Conservation (phyloP, 2,329 filamentous ascomycete genomes). For the Penicillium carneum region DNA sequence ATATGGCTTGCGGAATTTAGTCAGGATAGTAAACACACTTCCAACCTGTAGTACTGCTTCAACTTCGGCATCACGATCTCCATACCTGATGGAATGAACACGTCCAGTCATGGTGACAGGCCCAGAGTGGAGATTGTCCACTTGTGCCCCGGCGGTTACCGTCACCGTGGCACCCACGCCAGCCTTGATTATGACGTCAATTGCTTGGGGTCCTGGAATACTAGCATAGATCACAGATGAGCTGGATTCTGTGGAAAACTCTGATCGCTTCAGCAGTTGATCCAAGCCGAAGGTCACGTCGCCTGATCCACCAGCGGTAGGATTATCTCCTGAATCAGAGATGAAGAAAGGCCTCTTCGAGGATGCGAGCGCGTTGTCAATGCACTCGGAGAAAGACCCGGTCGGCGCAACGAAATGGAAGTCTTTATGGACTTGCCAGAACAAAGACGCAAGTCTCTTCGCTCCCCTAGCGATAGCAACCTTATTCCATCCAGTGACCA, state of each 20-base stretch:
- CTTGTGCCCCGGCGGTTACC: conserved; percentile 60
- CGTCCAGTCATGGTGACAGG: conserved; percentile 61
- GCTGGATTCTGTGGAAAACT: conserved; percentile 52
- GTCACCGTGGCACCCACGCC: conserved; percentile 59
- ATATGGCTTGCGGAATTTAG: conserved; percentile 62
- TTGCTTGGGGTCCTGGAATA: conserved; percentile 57
- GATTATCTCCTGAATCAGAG: conserved; percentile 64
- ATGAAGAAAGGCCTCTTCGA: conserved; percentile 59
- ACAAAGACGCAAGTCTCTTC: conserved; percentile 55
- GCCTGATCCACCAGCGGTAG: conserved; percentile 62
- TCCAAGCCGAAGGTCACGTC: conserved; percentile 62
- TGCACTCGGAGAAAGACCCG: conserved; percentile 56
- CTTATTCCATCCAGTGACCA: conserved; percentile 61
- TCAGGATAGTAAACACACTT: conserved; percentile 61
- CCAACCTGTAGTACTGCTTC: conserved; percentile 62
- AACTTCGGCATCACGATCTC: conserved; percentile 57
- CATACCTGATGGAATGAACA: conserved; percentile 60
- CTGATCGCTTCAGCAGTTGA: conserved; percentile 55
- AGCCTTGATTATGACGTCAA: conserved; percentile 53
- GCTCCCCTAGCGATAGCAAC: conserved; percentile 51
- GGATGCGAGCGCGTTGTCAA: conserved; percentile 56
- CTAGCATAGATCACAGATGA: conserved; percentile 62
- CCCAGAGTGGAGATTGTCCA: conserved; percentile 58
- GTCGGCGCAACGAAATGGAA: conserved; percentile 63
- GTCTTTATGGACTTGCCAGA: conserved; percentile 58